Percentiles rank a stretch among this genome's conserved stretches.
These are phyloP conservation scores for Raphanus sativus DNA, from an alignment of 345 rosid species.

Conservation along the genomic window DNA sequence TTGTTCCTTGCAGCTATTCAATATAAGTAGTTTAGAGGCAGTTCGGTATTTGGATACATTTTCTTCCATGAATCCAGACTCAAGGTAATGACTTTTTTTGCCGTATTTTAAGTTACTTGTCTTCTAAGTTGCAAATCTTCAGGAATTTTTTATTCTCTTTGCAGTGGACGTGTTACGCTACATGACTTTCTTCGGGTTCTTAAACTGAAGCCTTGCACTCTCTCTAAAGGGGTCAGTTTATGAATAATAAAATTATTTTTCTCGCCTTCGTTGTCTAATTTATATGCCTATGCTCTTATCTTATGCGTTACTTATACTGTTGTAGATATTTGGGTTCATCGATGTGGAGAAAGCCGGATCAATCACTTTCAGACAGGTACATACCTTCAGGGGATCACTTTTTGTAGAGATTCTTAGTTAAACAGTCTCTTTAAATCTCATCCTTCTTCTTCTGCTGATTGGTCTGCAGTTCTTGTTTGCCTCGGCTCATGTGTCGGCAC, in stretches of 20 bases:
- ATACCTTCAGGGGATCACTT: background rate
- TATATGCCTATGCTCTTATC: background rate
- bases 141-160: background rate
- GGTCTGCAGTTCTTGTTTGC: constrained; percentile 78
- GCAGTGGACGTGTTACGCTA: constrained; percentile 77
- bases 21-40: constrained; percentile 73
- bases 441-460: constrained; percentile 12
- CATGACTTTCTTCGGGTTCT: constrained; percentile 59
- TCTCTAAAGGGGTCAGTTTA: constrained; percentile 68
- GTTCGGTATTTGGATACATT: constrained; percentile 74
- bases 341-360: constrained; percentile 76
- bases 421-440: background rate
- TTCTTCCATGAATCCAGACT: constrained; percentile 81
- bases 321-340: constrained; percentile 79
- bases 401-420: background rate
- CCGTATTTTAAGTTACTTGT: constrained; percentile 11
- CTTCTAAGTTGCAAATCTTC: background rate
- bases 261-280: background rate
- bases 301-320: constrained; percentile 13
- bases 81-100: constrained; percentile 51
- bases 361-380: constrained; percentile 90
- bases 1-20: constrained; percentile 60
- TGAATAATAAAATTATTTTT: background rate
- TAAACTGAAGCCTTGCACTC: constrained; percentile 57
- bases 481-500: constrained; percentile 69